A percentile compares a stretch with the other conserved stretches of the same genome.
phyloP scores from a whole-genome alignment of 176 grass and related monocot genomes.

The Eragrostis curvula region DNA sequence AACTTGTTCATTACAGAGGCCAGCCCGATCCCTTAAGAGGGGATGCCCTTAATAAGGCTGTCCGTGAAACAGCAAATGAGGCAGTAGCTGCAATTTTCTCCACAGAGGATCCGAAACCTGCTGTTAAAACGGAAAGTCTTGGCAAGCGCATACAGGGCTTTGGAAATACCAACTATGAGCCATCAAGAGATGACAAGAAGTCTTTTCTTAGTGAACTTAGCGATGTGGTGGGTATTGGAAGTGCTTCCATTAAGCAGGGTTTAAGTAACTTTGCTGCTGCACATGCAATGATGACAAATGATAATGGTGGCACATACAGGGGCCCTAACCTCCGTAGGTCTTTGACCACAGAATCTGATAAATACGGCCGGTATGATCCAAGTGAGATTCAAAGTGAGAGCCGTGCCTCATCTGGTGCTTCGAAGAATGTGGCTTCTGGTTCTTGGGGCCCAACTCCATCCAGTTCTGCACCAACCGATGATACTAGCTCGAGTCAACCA shows the following conservation, averaged over 20 bases:
- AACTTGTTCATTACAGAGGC: conserved; percentile 93
- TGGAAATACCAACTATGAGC: conserved; percentile 90
- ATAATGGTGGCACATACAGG: conserved; percentile 71
- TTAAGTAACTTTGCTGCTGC: conserved; percentile 85
- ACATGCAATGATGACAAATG: conserved; percentile 78
- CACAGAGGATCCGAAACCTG: conserved; percentile 75
- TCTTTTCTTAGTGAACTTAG: conserved; percentile 91
- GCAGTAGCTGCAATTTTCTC: conserved; percentile 85
- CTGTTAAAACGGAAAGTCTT: conserved; percentile 61
- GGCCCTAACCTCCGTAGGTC: conserved; percentile 85
- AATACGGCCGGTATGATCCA: conserved; percentile 68
- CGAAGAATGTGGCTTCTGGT: conserved; percentile 58
- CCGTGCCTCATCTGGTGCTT: conserved; percentile 54
- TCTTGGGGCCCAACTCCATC: conserved; percentile 75
- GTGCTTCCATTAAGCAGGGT: conserved; percentile 90
- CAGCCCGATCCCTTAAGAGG: conserved; percentile 88
- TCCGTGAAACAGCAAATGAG: conserved; percentile 90
- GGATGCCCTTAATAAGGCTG: conserved; percentile 88
- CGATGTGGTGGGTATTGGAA: conserved; percentile 89
- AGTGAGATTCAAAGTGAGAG: conserved; percentile 67
- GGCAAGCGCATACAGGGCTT: conserved; percentile 98
- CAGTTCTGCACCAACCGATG: conserved; percentile 51
- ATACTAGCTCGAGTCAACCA: conserved; percentile 62
- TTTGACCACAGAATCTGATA: conserved; percentile 82
- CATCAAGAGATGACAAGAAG: conserved; percentile 78